These are phyloP conservation scores for Melanogaster broomeanus DNA, from an alignment of 768 basidiomycete genomes.

Conservation along the genomic window DNA sequence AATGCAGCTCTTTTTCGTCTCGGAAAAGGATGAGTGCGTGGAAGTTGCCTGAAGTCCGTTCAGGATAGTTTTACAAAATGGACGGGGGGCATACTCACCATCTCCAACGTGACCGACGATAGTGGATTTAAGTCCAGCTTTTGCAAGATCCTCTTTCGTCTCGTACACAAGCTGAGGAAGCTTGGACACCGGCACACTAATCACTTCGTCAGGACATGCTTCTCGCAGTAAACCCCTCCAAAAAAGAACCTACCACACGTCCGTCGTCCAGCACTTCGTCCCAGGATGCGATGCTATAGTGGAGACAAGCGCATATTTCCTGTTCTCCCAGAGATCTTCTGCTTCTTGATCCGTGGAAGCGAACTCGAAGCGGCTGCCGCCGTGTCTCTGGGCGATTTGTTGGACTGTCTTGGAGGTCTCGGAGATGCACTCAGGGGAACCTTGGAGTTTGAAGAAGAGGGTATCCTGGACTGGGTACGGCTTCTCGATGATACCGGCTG, in stretches of 20 bases:
- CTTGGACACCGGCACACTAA: conserved; percentile 67
- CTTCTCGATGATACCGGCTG: conserved; percentile 56
- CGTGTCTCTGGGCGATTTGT: conserved; percentile 64
- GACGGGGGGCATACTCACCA: conserved; percentile 46
- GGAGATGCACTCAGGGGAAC: conserved; percentile 58
- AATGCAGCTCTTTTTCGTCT: conserved; percentile 56
- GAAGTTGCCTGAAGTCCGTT: conserved; percentile 40
- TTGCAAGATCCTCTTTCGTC: conserved; percentile 74
- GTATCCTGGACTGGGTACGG: conserved; percentile 74
- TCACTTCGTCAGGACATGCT: neutral
- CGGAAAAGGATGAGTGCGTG: conserved; percentile 57
- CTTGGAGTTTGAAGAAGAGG: conserved; percentile 92
- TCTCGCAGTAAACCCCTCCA: neutral
- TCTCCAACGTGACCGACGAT: conserved; percentile 85
- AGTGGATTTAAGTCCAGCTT: conserved; percentile 59
- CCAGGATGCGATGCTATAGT: conserved; percentile 67
- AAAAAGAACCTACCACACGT: conserved; percentile 67
- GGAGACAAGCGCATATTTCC: conserved; percentile 81
- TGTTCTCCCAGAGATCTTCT: conserved; percentile 76
- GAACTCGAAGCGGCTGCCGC: conserved; percentile 68
- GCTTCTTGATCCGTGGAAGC: conserved; percentile 77
- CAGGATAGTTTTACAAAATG: neutral
- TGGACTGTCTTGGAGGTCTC: conserved; percentile 61
- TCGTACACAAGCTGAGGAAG: conserved; percentile 72
- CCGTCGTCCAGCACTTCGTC: conserved; percentile 78